Evolutionary conservation across 2,329 filamentous ascomycete genomes (phyloP).

Genomic region (Clonostachys rhizophaga): DNA sequence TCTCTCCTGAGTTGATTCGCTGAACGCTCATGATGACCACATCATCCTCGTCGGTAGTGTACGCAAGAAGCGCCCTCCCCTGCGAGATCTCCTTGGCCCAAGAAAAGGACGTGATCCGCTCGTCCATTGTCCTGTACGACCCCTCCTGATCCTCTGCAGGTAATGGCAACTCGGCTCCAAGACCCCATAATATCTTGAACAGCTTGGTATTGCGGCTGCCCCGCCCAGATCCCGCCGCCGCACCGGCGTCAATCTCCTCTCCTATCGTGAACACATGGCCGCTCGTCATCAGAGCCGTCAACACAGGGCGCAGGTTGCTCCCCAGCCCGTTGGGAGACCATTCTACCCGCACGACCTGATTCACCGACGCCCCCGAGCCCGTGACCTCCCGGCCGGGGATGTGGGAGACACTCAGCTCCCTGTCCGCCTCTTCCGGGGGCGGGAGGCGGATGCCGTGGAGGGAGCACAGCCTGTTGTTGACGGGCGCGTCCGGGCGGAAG

Average conservation of each 20-base stretch:
- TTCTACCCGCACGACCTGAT: slow-evolving; percentile 46
- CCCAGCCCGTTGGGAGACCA: slow-evolving; percentile 59
- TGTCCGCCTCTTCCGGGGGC: slow-evolving; percentile 1
- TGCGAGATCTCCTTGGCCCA: slow-evolving; percentile 42
- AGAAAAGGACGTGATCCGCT: slow-evolving; percentile 44
- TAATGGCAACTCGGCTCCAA: slow-evolving; percentile 46
- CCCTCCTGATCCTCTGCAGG: slow-evolving; percentile 29
- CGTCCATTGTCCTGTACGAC: slow-evolving; percentile 28
- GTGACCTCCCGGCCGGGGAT: slow-evolving; percentile 22
- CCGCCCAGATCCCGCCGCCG: slow-evolving; percentile 17
- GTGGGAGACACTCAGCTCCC: neutral
- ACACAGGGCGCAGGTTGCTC: slow-evolving; percentile 44
- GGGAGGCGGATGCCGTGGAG: slow-evolving; percentile 27
- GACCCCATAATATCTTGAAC: slow-evolving; percentile 52
- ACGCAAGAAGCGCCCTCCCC: slow-evolving; percentile 42
- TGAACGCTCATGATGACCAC: slow-evolving; percentile 46
- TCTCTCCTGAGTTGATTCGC: slow-evolving; percentile 8
- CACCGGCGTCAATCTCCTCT: slow-evolving; percentile 29
- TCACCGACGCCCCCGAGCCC: slow-evolving; percentile 42
- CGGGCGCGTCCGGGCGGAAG: slow-evolving; percentile 30
- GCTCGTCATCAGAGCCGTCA: slow-evolving; percentile 43
- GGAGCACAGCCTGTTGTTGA: slow-evolving; percentile 39
- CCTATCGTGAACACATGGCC: slow-evolving; percentile 47
- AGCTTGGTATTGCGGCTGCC: slow-evolving; percentile 34
- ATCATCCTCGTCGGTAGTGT: slow-evolving; percentile 43